Percentiles rank a stretch among this genome's conserved stretches.
These are phyloP conservation scores for Gossypium thurberi DNA, from an alignment of 345 rosid species.

Conservation along the genomic window DNA sequence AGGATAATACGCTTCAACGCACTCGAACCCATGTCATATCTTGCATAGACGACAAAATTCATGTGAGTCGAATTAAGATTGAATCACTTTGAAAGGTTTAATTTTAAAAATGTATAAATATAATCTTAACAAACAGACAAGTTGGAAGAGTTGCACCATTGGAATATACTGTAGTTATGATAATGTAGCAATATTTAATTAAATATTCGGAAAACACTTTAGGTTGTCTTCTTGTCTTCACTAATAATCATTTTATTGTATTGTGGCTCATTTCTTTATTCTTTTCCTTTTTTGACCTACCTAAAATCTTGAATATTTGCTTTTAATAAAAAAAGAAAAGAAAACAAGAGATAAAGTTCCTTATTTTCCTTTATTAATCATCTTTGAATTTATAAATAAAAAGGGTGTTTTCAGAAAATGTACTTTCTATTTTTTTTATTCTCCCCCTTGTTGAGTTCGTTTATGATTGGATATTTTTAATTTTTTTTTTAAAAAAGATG, in stretches of 20 bases:
- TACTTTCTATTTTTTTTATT: too few relatives aligned
- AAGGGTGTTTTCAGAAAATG: neutral
- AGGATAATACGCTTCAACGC: too few relatives aligned
- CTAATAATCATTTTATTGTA: neutral
- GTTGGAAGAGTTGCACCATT: neutral
- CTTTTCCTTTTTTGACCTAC: neutral
- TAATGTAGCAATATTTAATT: neutral
- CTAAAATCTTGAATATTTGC: neutral
- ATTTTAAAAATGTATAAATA: too few relatives aligned
- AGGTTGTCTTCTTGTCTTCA: neutral
- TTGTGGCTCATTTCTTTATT: neutral
- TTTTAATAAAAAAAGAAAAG: neutral
- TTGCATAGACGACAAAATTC: rapidly evolving
- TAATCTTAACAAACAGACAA: neutral
- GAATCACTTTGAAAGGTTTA: too few relatives aligned
- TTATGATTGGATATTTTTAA: too few relatives aligned
- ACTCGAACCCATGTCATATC: rapidly evolving
- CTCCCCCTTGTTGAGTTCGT: neutral
- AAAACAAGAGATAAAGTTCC: neutral
- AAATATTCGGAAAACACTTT: neutral
- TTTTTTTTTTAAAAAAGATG: too few relatives aligned
- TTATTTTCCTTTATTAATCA: neutral
- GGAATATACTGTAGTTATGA: neutral
- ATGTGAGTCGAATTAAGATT: too few relatives aligned
- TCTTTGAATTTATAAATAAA: neutral